phyloP scores from a whole-genome alignment of 2,329 filamentous ascomycete species.

The Fusarium napiforme region DNA sequence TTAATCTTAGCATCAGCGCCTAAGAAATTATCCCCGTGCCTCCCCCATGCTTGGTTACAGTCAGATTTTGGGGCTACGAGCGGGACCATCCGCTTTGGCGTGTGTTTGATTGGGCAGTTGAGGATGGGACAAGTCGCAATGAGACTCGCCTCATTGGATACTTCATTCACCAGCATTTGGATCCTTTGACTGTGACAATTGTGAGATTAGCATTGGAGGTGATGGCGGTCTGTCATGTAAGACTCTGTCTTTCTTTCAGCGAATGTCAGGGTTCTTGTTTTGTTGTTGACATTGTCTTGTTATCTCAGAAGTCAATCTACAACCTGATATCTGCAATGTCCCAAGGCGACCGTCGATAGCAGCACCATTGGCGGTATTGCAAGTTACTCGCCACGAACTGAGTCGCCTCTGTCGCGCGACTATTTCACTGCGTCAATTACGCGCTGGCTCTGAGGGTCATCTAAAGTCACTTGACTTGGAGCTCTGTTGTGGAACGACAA shows the following conservation, averaged over 20 bases:
- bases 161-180: accelerated
- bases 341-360: background rate
- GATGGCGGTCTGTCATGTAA: accelerated
- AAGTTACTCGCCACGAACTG: background rate
- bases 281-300: background rate
- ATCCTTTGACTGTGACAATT: accelerated
- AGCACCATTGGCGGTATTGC: no score
- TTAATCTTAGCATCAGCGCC: background rate
- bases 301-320: background rate
- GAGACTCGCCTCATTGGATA: background rate
- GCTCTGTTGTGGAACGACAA: no score
- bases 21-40: background rate
- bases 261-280: accelerated
- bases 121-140: background rate
- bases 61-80: background rate
- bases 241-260: accelerated
- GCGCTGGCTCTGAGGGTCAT: background rate
- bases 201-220: background rate
- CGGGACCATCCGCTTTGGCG: background rate
- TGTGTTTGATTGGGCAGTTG: background rate
- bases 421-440: accelerated
- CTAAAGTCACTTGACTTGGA: background rate
- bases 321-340: accelerated
- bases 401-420: accelerated
- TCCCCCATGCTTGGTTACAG: background rate